Base-by-base conservation (phyloP, 2,329 filamentous ascomycete species). In the Alternaria gansuensis region DNA sequence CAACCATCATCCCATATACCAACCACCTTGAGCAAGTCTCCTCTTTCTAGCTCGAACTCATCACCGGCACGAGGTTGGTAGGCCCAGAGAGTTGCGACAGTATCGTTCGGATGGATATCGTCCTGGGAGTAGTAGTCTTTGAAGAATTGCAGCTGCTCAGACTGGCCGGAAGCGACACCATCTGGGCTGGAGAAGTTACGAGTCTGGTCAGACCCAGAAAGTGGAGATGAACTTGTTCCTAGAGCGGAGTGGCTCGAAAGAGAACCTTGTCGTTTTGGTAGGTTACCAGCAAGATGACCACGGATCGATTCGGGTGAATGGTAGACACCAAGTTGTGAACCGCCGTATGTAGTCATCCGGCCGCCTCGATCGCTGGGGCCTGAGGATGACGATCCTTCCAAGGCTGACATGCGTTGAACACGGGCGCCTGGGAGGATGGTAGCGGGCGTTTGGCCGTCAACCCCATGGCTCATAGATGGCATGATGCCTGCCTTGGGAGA, bases 1-100 rank as follows among this genome's bases (percentile, higher is more conserved):
- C 95, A 99, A 45, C 95, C 95, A 76, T 99, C 95, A 72, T 99
- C 95, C 95, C 95, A 99, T 67, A 99, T 99, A 62, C 95, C 95
- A 31, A 98, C 90, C 13, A 99, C 89, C 81, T 97, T 98, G 72
- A 99, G 85, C 93, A 99, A 97, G 75, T 99, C 95, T 53, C 95
- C 95, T 58, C 95, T 88, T 71, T 98, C 95, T 36, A 99, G 83
- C 37, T 92, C 84, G 73, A 98, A 98, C 75, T 99, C 95, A 72
- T 99, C 95, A 29, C 88, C 87, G 4, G 95, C 95, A 33, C 95
- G 90, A 33, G 95, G 94, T 70, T 97, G 92, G 77, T 99, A 99
- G 2, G 95, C 94, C 95, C 95, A 99, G 13, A 99, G 85, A 2
- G 93, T 92, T 13, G 95, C 87, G 40, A 99, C 94, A 59, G 90